Evolutionary conservation across 2,329 filamentous ascomycete species (phyloP), one percentile per base, ranked within the genome.

Genomic region (Paecilomyces niveus): DNA sequence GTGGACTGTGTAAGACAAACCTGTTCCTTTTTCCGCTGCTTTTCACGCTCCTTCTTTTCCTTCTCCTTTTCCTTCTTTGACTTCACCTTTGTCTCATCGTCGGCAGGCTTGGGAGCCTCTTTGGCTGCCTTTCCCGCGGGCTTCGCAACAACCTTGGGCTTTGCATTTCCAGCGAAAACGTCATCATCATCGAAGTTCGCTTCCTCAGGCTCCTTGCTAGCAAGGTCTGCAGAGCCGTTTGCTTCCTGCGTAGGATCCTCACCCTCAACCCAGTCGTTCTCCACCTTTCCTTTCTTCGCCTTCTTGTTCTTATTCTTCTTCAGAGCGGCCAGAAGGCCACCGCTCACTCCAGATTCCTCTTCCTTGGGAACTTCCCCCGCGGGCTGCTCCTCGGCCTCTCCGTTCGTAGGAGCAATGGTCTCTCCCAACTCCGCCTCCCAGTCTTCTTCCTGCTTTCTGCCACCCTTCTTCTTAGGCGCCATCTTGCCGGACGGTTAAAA

Each of bases 41-140:
- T 99, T 81, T 99, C 94, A 61, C 91, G 87, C 80, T 99, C 94
- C 80, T 97, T 99, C 83, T 93, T 97, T 70, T 93, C 83, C 77
- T 91, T 96, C 75, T 99, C 94, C 80, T 99, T 99, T 80, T 99
- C 92, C 59, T 95, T 94, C 84, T 97, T 99, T 45, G 91, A 96
- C 78, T 97, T 86, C 54, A 97, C 82, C 57, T 86, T 84, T 52
- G 88, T 88, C 59, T 80, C 80, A 3, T 80, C 81, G 10, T 77
- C 81, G 13, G 75, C 73, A 54, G 78, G 74, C 62, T 79, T 81
- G 73, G 68, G 76, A 55, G 73, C 68, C 55, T 72, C 72, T 71
- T 75, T 81, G 68, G 76, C 79, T 72, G 74, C 82, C 77, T 84
- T 84, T 54, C 82, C 86, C 73, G 89, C 88, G 15, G 39, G 39